Conservation (phyloP, 352 stramenopile species). For the Pythium graminicola region DNA sequence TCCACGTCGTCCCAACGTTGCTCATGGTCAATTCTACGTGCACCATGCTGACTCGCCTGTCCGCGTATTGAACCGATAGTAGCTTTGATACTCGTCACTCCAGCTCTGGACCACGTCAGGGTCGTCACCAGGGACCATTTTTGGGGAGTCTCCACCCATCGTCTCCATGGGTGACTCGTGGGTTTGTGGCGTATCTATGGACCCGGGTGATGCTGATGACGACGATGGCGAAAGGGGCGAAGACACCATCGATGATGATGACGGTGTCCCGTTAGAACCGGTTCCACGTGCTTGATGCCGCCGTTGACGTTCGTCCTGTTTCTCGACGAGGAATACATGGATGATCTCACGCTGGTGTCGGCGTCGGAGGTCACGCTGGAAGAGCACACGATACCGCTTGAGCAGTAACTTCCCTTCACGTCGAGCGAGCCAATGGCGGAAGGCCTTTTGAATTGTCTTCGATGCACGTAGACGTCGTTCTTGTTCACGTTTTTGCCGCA, state of each 20-base stretch:
- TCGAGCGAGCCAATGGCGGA: conserved; percentile 24
- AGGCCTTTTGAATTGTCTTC: conserved; percentile 29
- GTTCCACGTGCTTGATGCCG: conserved; percentile 4
- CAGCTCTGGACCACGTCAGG: conserved; percentile 36
- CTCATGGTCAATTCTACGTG: not conserved
- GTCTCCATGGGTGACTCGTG: too few species aligned
- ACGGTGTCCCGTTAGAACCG: not conserved
- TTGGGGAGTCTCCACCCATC: too few species aligned
- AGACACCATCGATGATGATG: not conserved
- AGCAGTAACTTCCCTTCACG: conserved; percentile 36
- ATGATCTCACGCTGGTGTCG: conserved; percentile 47
- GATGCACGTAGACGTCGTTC: not conserved
- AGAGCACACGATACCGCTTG: conserved; percentile 37
- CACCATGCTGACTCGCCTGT: conserved; percentile 44
- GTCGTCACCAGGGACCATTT: conserved; percentile 6
- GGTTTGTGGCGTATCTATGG: not conserved
- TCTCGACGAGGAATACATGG: conserved; percentile 42
- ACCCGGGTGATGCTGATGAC: not conserved
- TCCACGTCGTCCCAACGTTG: too few species aligned
- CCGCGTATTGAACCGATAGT: conserved; percentile 40
- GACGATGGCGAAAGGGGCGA: not conserved
- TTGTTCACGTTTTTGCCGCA: conserved; percentile 12
- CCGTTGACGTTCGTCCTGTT: conserved; percentile 25
- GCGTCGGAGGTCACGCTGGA: conserved; percentile 40
- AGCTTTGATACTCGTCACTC: conserved; percentile 54